Evolutionary conservation across 768 basidiomycete species (phyloP).

Genomic region (Boletus subparvulus): DNA sequence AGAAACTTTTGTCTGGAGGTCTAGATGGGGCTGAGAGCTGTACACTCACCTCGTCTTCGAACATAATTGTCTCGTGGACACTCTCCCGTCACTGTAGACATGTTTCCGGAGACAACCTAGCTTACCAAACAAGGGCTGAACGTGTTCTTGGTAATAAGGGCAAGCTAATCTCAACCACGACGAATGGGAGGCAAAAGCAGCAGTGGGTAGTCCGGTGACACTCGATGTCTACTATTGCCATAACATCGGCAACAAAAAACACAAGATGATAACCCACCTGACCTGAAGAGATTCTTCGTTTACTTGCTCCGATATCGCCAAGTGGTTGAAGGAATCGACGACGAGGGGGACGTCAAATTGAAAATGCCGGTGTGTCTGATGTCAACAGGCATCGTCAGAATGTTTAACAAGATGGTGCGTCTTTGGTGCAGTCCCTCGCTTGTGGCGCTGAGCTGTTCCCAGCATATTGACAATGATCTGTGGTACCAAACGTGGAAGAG

Average conservation of each 20-base stretch:
- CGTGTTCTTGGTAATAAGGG: neutral
- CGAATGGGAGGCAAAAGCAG: neutral
- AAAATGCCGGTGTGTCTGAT: constrained; percentile 19
- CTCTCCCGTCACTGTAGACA: neutral
- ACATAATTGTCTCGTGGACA: neutral
- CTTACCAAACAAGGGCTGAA: neutral
- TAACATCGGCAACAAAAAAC: neutral
- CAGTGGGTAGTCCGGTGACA: neutral
- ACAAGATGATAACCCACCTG: neutral
- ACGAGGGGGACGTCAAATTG: constrained; percentile 9
- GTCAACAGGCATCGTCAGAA: constrained; percentile 24
- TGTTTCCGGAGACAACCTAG: neutral
- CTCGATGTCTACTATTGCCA: neutral
- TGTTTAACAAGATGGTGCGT: constrained; percentile 20
- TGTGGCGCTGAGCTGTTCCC: neutral
- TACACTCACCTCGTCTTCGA: neutral
- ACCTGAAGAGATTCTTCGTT: neutral
- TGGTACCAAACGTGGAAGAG: constrained; percentile 5
- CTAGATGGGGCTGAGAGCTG: neutral
- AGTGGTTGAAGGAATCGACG: constrained; percentile 10
- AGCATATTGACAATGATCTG: constrained; percentile 17
- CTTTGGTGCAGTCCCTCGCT: neutral
- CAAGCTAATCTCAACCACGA: neutral
- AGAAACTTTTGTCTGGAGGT: neutral
- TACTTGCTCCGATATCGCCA: constrained; percentile 13